Percentiles rank a stretch among this genome's conserved stretches.
Conservation (phyloP, 129 eudicot genomes). For the Saposhnikovia divaricata region DNA sequence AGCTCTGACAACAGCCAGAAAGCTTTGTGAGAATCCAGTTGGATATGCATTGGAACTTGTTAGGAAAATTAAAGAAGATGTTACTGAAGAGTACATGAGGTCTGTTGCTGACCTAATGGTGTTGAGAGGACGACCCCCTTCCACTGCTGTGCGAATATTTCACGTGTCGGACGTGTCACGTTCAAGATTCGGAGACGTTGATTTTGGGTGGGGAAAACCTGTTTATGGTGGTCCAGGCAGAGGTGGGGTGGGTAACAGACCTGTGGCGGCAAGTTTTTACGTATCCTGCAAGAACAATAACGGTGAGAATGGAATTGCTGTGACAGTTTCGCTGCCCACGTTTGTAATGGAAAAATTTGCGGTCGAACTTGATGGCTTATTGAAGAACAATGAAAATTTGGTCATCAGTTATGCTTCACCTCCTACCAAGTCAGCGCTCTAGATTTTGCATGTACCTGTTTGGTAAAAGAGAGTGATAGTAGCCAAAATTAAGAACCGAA, state of each 20-base stretch:
- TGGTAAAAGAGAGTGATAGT: background rate
- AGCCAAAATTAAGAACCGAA: too few species aligned
- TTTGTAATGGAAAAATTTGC: background rate
- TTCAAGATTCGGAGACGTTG: background rate
- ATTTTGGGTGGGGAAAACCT: background rate
- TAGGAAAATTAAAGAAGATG: background rate
- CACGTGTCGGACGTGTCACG: background rate
- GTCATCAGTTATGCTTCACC: background rate
- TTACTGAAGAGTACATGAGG: constrained; percentile 4
- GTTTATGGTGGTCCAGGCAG: constrained; percentile 1
- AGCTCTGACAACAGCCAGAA: constrained; percentile 24
- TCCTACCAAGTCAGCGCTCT: background rate
- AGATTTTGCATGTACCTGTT: background rate
- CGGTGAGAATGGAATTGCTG: constrained; percentile 5
- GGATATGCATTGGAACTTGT: constrained; percentile 5
- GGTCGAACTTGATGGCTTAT: background rate
- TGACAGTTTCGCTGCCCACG: background rate
- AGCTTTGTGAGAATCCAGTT: constrained; percentile 6
- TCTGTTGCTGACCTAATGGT: constrained; percentile 6
- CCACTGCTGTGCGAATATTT: background rate
- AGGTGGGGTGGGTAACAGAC: background rate
- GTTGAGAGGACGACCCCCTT: constrained; percentile 4
- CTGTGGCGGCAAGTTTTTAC: background rate
- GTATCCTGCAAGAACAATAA: constrained; percentile 3
- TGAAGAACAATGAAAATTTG: background rate